phyloP scores from a whole-genome alignment of 2,329 filamentous ascomycete species.

The Trichoderma simmonsii region DNA sequence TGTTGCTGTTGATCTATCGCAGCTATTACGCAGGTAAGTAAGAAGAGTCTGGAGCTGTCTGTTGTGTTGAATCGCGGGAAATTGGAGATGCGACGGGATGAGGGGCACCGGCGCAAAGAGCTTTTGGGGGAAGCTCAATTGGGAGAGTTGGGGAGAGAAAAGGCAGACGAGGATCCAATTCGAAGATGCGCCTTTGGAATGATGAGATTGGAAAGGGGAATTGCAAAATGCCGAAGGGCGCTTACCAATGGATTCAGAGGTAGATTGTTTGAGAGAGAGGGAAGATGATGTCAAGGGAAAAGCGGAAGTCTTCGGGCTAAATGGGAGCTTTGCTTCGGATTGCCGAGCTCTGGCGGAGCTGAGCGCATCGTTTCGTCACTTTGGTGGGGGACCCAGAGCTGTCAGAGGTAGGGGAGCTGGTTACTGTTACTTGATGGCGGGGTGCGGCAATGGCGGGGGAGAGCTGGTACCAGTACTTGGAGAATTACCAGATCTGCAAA shows the following conservation, averaged over 20 bases:
- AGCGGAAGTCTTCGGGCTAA: neutral
- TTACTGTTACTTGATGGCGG: neutral
- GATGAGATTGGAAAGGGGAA: neutral
- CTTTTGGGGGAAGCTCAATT: conserved; percentile 1
- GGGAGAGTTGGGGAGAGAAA: neutral
- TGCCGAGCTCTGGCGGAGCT: conserved; percentile 27
- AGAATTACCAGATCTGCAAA: neutral
- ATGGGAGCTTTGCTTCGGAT: conserved; percentile 22
- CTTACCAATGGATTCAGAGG: conserved; percentile 21
- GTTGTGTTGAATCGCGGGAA: neutral
- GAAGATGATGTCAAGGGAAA: conserved; percentile 32
- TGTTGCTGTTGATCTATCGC: neutral
- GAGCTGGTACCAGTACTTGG: neutral
- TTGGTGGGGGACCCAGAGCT: neutral
- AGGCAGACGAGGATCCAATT: neutral
- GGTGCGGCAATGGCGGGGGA: neutral
- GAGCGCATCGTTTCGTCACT: conserved; percentile 32
- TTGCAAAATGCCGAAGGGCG: conserved; percentile 1
- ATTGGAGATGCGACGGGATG: neutral
- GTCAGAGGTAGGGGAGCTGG: neutral
- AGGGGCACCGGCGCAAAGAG: neutral
- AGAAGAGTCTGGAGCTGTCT: neutral
- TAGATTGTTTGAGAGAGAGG: neutral
- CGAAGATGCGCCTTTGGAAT: neutral
- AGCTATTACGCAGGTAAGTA: neutral